phyloP scores from a whole-genome alignment of 495 filamentous ascomycete genomes.

The Talaromyces adpressus region DNA sequence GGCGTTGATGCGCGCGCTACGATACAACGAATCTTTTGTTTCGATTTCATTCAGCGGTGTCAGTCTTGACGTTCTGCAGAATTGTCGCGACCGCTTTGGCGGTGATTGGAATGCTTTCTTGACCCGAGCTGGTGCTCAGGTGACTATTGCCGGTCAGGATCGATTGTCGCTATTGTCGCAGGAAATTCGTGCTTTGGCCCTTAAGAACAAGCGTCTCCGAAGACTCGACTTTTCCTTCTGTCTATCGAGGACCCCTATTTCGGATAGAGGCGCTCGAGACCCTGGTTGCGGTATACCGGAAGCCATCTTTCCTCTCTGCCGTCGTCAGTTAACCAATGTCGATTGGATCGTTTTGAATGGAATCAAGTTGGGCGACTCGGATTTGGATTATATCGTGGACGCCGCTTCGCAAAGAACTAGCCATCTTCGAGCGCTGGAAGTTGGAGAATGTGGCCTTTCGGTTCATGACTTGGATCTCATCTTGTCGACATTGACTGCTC shows the following conservation, averaged over 20 bases:
- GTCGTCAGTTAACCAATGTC: conserved; percentile 63
- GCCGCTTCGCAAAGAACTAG: conserved; percentile 57
- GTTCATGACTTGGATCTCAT: conserved; percentile 40
- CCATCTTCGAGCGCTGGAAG: conserved; percentile 72
- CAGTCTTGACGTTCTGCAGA: conserved; percentile 60
- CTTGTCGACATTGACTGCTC: conserved; percentile 40
- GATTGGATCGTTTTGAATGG: conserved; percentile 78
- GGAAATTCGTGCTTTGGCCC: conserved; percentile 63
- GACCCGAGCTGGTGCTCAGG: conserved; percentile 46
- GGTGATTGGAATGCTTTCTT: conserved; percentile 55
- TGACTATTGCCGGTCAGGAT: conserved; percentile 52
- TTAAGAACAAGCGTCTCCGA: conserved; percentile 57
- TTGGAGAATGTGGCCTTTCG: conserved; percentile 69
- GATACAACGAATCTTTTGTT: conserved; percentile 87
- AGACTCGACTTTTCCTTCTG: conserved; percentile 58
- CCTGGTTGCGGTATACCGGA: conserved; percentile 73
- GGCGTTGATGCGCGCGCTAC: conserved; percentile 76
- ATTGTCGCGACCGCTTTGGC: conserved; percentile 52
- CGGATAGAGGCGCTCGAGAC: conserved; percentile 49
- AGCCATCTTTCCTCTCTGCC: conserved; percentile 71
- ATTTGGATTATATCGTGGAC: conserved; percentile 66
- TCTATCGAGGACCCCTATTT: conserved; percentile 43
- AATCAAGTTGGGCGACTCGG: conserved; percentile 74
- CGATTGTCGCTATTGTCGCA: conserved; percentile 60
- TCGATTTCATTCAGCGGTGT: conserved; percentile 78